Evolutionary conservation across 2,329 filamentous ascomycete species (phyloP).

Genomic region (Drechslera avenae): DNA sequence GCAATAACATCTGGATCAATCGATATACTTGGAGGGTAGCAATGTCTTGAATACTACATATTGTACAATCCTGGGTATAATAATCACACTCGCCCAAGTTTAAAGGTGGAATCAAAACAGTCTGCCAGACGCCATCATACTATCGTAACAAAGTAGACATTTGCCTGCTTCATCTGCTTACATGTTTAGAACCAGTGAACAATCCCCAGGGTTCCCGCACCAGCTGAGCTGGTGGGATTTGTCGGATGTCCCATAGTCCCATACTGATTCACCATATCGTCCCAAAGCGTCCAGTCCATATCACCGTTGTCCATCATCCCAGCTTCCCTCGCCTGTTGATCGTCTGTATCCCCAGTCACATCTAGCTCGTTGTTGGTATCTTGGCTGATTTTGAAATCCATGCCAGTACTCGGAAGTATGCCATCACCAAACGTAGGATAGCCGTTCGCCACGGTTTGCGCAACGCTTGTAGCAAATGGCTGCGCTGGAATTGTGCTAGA

Average conservation of each 20-base stretch:
- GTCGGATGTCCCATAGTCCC: slow-evolving; percentile 47
- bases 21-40: no score
- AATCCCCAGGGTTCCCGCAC: slow-evolving; percentile 28
- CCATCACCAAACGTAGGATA: slow-evolving; percentile 16
- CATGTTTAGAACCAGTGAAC: slow-evolving; percentile 32
- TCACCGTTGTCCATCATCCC: slow-evolving; percentile 46
- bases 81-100: no score
- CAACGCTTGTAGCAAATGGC: not conserved
- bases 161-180: no score
- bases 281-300: slow-evolving; percentile 57
- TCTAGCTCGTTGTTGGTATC: slow-evolving; percentile 13
- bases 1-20: no score
- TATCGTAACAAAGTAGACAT: not conserved
- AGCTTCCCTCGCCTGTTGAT: slow-evolving; percentile 17
- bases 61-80: no score
- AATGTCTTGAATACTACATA: no score
- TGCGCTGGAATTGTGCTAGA: not conserved
- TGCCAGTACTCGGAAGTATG: slow-evolving; percentile 30
- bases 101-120: not conserved
- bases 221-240: slow-evolving; percentile 15
- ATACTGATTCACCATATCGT: slow-evolving; percentile 55
- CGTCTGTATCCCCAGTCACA: not conserved
- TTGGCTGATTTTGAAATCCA: slow-evolving; percentile 19
- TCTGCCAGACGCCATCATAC: not conserved
- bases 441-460: slow-evolving; percentile 18